Base-by-base conservation (phyloP, 805 yeast genomes). In the Alloascoidea africana region DNA sequence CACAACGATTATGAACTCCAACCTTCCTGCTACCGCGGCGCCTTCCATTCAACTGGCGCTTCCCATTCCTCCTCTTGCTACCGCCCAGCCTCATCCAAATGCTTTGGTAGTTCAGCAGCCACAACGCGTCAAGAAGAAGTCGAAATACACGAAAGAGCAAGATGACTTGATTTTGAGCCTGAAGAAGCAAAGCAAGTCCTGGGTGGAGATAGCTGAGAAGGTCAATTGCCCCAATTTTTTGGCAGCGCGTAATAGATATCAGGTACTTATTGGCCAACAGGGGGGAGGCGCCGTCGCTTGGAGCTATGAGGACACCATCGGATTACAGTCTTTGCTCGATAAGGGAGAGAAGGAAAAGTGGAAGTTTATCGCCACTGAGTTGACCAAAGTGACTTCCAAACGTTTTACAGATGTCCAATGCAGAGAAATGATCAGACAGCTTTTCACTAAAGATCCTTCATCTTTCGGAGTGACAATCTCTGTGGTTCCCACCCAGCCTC, bases 201-300 rank as follows among this genome's bases (percentile, higher is more conserved):
- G 91, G 89, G 73, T 69, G 3, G 84, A 78, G 42, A 80, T 80
- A 35, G 85, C 87, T 0, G 72, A 73, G 38, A 56, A 62, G 2
- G 68, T 83, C 2, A 65, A 68, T 3, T 78, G 79, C 18, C 81
- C 76, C 5, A 68, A 76, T 33, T 75, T 71, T 41, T 56, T 80
- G 32, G 84, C 89, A 0, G 89, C 87, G 0, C 58, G 89, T 40
- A 80, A 80, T 50, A 58, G 89, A 41, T 81, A 81, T 47, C 89
- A 80, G 54, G 89, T 80, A 3, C 63, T 80, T 36, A 78, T 81
- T 44, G 91, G 91, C 3, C 89, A 80, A 51, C 89, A 80, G 48
- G 89, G 89, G 3, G 79, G 81, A 23, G 81, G 80, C 8, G 65
- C 74, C 1, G 67, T 73, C 16, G 67, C 70, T 18, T 78, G 85